Conservation (phyloP, 2,329 filamentous ascomycete species). For the Trichophaea hybrida region DNA sequence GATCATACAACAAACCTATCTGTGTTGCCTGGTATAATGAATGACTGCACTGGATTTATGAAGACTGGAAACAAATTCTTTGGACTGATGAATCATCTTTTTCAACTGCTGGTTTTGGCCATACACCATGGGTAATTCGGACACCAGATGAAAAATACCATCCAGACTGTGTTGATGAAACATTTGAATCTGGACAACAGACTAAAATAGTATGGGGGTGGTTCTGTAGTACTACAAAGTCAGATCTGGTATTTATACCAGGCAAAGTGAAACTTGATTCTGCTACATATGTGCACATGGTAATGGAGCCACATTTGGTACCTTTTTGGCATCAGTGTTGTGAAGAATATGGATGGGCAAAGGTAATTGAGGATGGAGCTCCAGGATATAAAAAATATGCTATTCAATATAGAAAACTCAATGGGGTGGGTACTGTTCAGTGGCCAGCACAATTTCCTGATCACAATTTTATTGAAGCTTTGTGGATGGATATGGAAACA, state of each 20-base stretch:
- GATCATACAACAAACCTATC: neutral
- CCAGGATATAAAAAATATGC: conserved; percentile 7
- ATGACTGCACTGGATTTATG: neutral
- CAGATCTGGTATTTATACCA: conserved; percentile 3
- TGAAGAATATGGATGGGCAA: neutral
- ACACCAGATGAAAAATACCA: conserved; percentile 4
- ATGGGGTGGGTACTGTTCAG: neutral
- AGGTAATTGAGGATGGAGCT: conserved; percentile 9
- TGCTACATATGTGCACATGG: neutral
- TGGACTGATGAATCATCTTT: conserved; percentile 8
- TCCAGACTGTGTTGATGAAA: conserved; percentile 6
- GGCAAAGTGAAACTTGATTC: conserved; percentile 6
- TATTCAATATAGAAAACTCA: neutral
- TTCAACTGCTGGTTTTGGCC: neutral
- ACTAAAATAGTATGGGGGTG: neutral
- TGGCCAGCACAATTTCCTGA: conserved; percentile 9
- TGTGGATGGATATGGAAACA: conserved; percentile 7
- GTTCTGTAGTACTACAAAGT: conserved; percentile 3
- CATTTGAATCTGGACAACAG: neutral
- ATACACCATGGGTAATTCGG: conserved; percentile 4
- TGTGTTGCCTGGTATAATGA: neutral
- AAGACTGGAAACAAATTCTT: conserved; percentile 1
- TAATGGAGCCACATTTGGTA: conserved; percentile 4
- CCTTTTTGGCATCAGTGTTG: conserved; percentile 9
- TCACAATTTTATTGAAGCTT: conserved; percentile 9